Evolutionary conservation across 2,329 filamentous ascomycete species (phyloP).

Genomic region (Neobulgaria alba): DNA sequence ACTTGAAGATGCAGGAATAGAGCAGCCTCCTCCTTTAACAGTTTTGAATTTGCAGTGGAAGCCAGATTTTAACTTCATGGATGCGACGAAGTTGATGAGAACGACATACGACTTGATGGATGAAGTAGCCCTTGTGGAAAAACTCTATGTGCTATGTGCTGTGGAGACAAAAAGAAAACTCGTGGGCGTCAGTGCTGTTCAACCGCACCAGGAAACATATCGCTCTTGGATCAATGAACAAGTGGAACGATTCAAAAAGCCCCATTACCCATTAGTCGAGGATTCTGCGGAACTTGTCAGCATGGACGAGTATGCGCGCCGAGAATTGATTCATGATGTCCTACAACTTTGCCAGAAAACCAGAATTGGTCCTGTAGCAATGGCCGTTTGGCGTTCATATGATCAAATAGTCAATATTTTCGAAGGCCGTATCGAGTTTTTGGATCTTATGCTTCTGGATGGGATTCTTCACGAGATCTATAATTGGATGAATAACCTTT

Average conservation of each 20-base stretch:
- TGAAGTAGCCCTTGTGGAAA: conserved; percentile 4
- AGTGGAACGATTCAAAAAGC: background rate
- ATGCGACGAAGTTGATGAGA: conserved; percentile 1
- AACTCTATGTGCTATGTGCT: conserved; percentile 13
- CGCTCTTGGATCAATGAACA: conserved; percentile 9
- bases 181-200: background rate
- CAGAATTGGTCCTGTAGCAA: conserved; percentile 2
- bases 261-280: background rate
- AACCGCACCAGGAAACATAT: conserved; percentile 11
- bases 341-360: background rate
- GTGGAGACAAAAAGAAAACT: conserved; percentile 7
- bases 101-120: conserved; percentile 1
- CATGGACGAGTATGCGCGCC: background rate
- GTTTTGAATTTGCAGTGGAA: conserved; percentile 3
- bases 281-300: background rate
- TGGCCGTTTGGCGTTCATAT: background rate
- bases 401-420: background rate
- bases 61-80: conserved; percentile 4
- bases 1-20: background rate
- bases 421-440: background rate
- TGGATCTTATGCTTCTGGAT: conserved; percentile 10
- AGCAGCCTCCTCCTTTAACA: background rate
- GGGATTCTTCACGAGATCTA: conserved; percentile 9
- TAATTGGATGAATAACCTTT: conserved; percentile 1
- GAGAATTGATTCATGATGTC: background rate